A percentile compares a stretch with the other conserved stretches of the same genome.
Conservation (phyloP, 352 stramenopile species). For the Phytophthora podocarpi region DNA sequence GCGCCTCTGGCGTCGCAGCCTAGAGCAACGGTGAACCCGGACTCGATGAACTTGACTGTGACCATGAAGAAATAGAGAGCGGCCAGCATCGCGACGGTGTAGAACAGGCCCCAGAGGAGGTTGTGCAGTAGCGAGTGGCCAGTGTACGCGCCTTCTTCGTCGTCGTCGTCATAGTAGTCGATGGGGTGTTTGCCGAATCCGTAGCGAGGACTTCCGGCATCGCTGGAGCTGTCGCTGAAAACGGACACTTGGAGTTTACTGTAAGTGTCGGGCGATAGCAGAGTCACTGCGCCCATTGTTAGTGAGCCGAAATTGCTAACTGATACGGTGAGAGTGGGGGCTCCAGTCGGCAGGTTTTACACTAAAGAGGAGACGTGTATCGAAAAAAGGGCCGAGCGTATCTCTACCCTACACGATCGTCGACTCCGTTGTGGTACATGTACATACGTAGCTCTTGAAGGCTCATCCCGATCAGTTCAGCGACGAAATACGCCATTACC, state of each 20-base stretch:
- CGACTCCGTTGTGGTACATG: too few relatives aligned
- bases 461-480: conserved; percentile 7
- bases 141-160: conserved; percentile 3
- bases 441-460: too few relatives aligned
- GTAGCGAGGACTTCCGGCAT: conserved; percentile 27
- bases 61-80: conserved; percentile 84
- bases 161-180: conserved; percentile 15
- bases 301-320: conserved; percentile 4
- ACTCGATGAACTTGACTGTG: conserved; percentile 73
- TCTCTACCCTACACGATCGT: neutral
- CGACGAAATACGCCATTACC: neutral
- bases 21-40: conserved; percentile 64
- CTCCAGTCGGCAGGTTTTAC: conserved; percentile 3
- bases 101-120: conserved; percentile 31
- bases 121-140: conserved; percentile 17
- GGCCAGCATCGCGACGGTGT: conserved; percentile 37
- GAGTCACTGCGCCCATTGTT: conserved; percentile 5
- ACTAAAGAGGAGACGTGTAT: too few relatives aligned
- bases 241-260: conserved; percentile 34
- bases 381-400: too few relatives aligned
- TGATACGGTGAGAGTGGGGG: conserved; percentile 12
- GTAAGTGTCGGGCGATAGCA: conserved; percentile 31
- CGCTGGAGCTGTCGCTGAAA: conserved; percentile 37
- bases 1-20: conserved; percentile 60
- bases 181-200: conserved; percentile 5